Evolutionary conservation across 2,329 filamentous ascomycete species (phyloP).

Genomic region (Alternaria atra): DNA sequence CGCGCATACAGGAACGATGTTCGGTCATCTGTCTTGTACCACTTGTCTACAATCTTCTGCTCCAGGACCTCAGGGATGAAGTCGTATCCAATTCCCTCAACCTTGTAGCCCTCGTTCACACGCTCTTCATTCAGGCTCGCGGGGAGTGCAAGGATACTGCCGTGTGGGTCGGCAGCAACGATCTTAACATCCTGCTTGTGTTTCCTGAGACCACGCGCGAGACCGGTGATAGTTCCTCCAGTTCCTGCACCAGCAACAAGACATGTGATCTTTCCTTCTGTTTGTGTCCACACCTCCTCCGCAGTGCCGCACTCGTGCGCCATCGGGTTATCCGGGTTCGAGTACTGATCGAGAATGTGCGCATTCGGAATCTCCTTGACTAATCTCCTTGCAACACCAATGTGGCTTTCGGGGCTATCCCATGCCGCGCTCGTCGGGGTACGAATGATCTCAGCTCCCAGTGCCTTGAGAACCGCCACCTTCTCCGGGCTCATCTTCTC

Average conservation of each 20-base stretch:
- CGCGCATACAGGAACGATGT: conserved; percentile 93
- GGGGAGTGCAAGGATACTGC: conserved; percentile 88
- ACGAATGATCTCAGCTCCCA: conserved; percentile 96
- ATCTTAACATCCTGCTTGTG: conserved; percentile 87
- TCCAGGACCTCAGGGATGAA: conserved; percentile 96
- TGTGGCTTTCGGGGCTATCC: conserved; percentile 95
- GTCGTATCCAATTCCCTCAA: conserved; percentile 98
- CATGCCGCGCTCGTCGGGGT: conserved; percentile 95
- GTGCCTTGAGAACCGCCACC: conserved; percentile 89
- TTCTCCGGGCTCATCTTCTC: conserved; percentile 99
- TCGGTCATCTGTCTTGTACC: conserved; percentile 97
- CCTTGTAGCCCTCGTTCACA: conserved; percentile 89
- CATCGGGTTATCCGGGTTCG: conserved; percentile 87
- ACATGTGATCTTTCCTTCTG: conserved; percentile 79
- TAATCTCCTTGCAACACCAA: conserved; percentile 88
- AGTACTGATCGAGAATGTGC: conserved; percentile 96
- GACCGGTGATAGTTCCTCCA: conserved; percentile 91
- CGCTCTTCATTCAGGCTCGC: conserved; percentile 79
- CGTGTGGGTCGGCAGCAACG: conserved; percentile 89
- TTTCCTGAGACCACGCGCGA: conserved; percentile 85
- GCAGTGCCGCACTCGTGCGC: conserved; percentile 95
- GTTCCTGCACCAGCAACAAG: conserved; percentile 93
- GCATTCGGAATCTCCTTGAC: conserved; percentile 97
- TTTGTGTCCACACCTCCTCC: conserved; percentile 95
- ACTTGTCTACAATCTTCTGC: conserved; percentile 81